A percentile compares a stretch with the other conserved stretches of the same genome.
Conservation (phyloP, 169 alveolate species). For the Eimeria sp. region DNA sequence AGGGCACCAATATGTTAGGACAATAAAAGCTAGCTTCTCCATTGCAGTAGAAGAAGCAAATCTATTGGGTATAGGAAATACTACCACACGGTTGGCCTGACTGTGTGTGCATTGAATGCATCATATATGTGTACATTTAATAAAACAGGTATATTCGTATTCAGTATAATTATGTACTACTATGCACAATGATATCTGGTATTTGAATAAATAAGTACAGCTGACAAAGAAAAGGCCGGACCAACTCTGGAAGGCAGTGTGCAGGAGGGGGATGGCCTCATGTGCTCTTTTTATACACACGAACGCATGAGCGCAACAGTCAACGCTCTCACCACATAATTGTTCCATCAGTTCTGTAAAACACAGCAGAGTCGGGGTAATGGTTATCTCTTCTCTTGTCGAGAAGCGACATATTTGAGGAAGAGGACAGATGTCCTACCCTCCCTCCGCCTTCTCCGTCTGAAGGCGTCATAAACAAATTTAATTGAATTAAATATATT, state of each 20-base stretch:
- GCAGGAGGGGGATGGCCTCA: neutral
- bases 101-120: neutral
- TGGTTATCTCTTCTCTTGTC: neutral
- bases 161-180: neutral
- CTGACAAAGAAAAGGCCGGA: neutral
- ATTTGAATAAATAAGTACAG: neutral
- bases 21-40: neutral
- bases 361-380: neutral
- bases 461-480: neutral
- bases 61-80: neutral
- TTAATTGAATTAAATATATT: too few relatives aligned
- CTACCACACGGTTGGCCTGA: neutral
- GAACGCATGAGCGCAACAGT: neutral
- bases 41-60: neutral
- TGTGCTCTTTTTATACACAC: neutral
- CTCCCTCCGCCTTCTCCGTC: neutral
- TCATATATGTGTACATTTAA: neutral
- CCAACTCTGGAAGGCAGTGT: neutral
- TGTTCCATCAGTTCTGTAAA: too few relatives aligned
- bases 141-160: neutral
- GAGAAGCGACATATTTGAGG: neutral
- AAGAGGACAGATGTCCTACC: neutral
- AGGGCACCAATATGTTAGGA: neutral
- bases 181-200: neutral
- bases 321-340: neutral